Evolutionary conservation across 1,284 basidiomycete genomes (phyloP).

Genomic region (Trichosporon ovoides): DNA sequence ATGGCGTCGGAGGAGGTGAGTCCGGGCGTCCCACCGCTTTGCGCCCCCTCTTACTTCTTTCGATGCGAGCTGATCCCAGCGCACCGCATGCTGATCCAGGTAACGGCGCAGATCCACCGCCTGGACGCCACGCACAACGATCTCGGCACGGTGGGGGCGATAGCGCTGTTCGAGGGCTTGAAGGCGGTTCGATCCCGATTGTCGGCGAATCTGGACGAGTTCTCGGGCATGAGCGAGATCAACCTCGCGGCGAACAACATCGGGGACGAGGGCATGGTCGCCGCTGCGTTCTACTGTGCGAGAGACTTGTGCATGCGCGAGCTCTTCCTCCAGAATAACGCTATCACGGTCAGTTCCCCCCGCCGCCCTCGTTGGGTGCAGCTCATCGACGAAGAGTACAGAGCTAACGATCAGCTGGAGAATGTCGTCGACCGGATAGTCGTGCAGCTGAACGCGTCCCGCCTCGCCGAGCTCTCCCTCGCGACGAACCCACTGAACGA

Average conservation of each 20-base stretch:
- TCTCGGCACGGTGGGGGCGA: conserved; percentile 32
- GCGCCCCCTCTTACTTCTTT: too few species aligned
- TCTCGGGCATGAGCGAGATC: conserved; percentile 39
- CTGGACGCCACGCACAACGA: conserved; percentile 41
- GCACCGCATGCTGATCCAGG: conserved; percentile 27
- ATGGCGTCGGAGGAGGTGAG: conserved; percentile 43
- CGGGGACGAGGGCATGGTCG: conserved; percentile 14
- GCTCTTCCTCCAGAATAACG: conserved; percentile 35
- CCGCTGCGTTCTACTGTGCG: conserved; percentile 12
- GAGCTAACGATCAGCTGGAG: neutral
- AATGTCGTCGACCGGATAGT: neutral
- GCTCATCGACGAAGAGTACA: too few species aligned
- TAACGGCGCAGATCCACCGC: conserved; percentile 34
- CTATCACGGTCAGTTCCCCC: conserved; percentile 29
- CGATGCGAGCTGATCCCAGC: conserved; percentile 22
- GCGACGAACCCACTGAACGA: conserved; percentile 33
- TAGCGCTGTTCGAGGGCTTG: conserved; percentile 36
- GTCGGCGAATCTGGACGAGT: conserved; percentile 1
- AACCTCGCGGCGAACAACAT: conserved; percentile 33
- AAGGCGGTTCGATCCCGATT: conserved; percentile 22
- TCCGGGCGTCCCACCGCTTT: too few species aligned
- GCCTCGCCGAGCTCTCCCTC: conserved; percentile 28
- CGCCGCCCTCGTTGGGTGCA: neutral
- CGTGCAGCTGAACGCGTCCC: conserved; percentile 29
- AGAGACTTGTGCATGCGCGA: conserved; percentile 32